phyloP scores from a whole-genome alignment of 805 yeast genomes.

The Saturnispora zaruensis region DNA sequence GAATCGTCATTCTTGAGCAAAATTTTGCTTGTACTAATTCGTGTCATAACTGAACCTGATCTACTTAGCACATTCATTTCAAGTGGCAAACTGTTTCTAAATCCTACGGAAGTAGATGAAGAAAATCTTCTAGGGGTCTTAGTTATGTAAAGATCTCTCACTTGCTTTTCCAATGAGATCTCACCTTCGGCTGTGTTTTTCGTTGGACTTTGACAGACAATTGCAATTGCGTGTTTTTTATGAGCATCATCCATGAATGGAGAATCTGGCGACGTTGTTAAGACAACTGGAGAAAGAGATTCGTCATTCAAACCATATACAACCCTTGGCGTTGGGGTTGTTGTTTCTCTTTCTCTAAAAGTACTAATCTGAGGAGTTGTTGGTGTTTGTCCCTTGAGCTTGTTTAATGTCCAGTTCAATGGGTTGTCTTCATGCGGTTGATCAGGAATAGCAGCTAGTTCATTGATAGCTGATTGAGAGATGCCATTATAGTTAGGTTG shows the following conservation, averaged over 20 bases:
- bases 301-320: slow-evolving; percentile 26
- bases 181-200: slow-evolving; percentile 20
- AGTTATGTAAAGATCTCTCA: slow-evolving; percentile 28
- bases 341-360: not conserved
- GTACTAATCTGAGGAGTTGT: slow-evolving; percentile 1
- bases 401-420: slow-evolving; percentile 60
- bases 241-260: slow-evolving; percentile 9
- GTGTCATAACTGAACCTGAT: slow-evolving; percentile 11
- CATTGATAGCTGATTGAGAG: slow-evolving; percentile 54
- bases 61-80: slow-evolving; percentile 13
- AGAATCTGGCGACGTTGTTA: not conserved
- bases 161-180: slow-evolving; percentile 25
- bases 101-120: not conserved
- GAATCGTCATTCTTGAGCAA: slow-evolving; percentile 12
- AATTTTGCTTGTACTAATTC: slow-evolving; percentile 10
- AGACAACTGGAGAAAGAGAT: not conserved
- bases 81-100: slow-evolving; percentile 4
- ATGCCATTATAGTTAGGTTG: slow-evolving; percentile 38
- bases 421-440: slow-evolving; percentile 65
- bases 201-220: slow-evolving; percentile 14
- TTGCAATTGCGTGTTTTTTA: slow-evolving; percentile 15
- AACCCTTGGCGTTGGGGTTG: slow-evolving; percentile 9
- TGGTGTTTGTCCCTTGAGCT: slow-evolving; percentile 58
- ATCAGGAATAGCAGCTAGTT: slow-evolving; percentile 80
- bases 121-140: slow-evolving; percentile 14